These are phyloP conservation scores for Dissophora globulifera DNA, from an alignment of 192 early-diverging fungal species.

Conservation along the genomic window DNA sequence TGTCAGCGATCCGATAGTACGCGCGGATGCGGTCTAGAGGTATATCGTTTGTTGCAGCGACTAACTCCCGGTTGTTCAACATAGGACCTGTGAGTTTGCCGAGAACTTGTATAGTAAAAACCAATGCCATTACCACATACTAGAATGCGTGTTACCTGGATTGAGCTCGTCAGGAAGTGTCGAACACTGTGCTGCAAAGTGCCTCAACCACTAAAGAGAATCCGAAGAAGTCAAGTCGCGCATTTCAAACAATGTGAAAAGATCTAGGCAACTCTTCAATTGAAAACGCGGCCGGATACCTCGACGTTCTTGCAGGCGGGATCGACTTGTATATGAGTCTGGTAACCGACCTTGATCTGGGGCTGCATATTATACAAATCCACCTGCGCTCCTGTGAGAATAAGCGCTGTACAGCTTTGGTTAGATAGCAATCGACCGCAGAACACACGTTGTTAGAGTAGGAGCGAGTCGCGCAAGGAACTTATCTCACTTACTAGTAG, in stretches of 20 bases:
- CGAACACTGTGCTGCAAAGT: slow-evolving; percentile 17
- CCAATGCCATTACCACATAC: too few relatives aligned
- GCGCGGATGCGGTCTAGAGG: slow-evolving; percentile 12
- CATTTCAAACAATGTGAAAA: too few relatives aligned
- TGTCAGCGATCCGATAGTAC: slow-evolving; percentile 21
- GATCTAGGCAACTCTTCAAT: too few relatives aligned
- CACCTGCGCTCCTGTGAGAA: slow-evolving; percentile 30
- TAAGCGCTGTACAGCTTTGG: too few relatives aligned
- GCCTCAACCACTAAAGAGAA: slow-evolving; percentile 40
- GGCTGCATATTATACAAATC: slow-evolving; percentile 21
- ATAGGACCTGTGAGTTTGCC: too few relatives aligned
- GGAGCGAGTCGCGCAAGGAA: too few relatives aligned
- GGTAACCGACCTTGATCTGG: slow-evolving; percentile 32
- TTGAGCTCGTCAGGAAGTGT: background rate
- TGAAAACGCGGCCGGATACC: slow-evolving; percentile 5
- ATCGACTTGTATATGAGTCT: slow-evolving; percentile 37
- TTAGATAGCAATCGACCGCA: too few relatives aligned
- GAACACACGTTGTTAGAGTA: too few relatives aligned
- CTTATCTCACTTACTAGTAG: slow-evolving; percentile 12
- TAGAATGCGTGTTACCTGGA: slow-evolving; percentile 7
- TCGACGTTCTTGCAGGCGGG: slow-evolving; percentile 44
- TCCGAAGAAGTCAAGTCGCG: background rate
- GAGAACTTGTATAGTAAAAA: too few relatives aligned
- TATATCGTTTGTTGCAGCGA: slow-evolving; percentile 3
- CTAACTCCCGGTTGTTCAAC: too few relatives aligned